A percentile compares a stretch with the other conserved stretches of the same genome.
phyloP scores from a whole-genome alignment of 2,329 filamentous ascomycete species.

The Colletotrichum simmondsii region DNA sequence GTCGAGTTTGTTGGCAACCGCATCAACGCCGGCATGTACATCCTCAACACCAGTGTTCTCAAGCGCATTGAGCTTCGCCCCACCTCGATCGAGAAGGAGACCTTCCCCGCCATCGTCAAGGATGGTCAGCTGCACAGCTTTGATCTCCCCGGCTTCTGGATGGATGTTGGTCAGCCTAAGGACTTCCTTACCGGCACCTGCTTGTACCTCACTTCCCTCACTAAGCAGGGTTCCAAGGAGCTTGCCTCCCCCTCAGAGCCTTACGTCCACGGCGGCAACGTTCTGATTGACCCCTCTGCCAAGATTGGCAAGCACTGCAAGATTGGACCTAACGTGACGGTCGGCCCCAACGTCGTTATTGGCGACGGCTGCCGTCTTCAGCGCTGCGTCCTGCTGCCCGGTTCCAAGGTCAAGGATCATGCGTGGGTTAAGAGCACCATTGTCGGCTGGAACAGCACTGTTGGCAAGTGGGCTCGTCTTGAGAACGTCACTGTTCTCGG shows the following conservation, averaged over 20 bases:
- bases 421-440: constrained; percentile 99
- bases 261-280: constrained; percentile 92
- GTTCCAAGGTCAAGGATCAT: constrained; percentile 97
- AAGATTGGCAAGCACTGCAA: constrained; percentile 99
- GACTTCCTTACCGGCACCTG: constrained; percentile 97
- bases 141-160: constrained; percentile 98
- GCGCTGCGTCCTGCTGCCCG: constrained; percentile 87
- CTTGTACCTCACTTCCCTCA: constrained; percentile 91
- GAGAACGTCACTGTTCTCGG: constrained; percentile 99
- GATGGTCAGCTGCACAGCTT: constrained; percentile 95
- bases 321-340: constrained; percentile 96
- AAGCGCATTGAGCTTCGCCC: constrained; percentile 94
- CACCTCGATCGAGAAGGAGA: constrained; percentile 98
- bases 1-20: constrained; percentile 98
- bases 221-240: constrained; percentile 89
- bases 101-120: constrained; percentile 91
- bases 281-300: constrained; percentile 91
- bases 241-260: constrained; percentile 79
- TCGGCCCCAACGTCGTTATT: constrained; percentile 91
- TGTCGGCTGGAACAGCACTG: constrained; percentile 96
- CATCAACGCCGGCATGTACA: constrained; percentile 99
- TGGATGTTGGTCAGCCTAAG: constrained; percentile 99
- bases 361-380: constrained; percentile 95
- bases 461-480: constrained; percentile 93
- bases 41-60: constrained; percentile 92